Conservation (phyloP, 163 green algal species). For the Scenedesmus sp. region DNA sequence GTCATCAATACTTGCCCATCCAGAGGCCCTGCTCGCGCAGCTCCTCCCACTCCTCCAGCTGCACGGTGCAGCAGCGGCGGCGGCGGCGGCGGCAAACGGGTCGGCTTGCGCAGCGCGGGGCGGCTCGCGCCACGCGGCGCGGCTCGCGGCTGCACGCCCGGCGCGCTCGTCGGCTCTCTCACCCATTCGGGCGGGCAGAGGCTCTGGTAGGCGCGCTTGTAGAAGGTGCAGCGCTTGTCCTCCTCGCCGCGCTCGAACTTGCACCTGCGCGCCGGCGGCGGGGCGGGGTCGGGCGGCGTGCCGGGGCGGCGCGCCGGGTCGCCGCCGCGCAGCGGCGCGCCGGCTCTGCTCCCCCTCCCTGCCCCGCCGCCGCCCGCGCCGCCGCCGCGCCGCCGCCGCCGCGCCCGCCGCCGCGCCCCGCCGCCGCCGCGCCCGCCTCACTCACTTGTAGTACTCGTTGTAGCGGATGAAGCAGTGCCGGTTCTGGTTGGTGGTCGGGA, state of each 20-base stretch:
- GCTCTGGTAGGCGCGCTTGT: conserved; percentile 74
- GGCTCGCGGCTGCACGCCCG: no score
- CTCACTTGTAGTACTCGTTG: conserved; percentile 86
- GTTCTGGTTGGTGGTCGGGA: conserved; percentile 87
- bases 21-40: conserved; percentile 66
- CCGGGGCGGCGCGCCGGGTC: background rate
- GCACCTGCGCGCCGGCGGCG: conserved; percentile 60
- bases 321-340: no score
- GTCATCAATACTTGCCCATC: conserved; percentile 67
- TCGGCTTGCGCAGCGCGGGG: no score
- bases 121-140: no score
- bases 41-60: conserved; percentile 67
- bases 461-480: conserved; percentile 91
- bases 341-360: background rate
- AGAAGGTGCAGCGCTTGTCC: conserved; percentile 74
- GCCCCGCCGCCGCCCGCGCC: background rate
- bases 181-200: conserved; percentile 84
- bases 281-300: no score
- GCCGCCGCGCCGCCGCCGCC: background rate
- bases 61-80: background rate
- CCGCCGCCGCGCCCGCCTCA: no score
- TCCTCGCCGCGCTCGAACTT: conserved; percentile 79
- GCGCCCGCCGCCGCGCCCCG: background rate
- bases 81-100: no score
- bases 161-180: conserved; percentile 28